A percentile compares a stretch with the other conserved stretches of the same genome.
Evolutionary conservation across 1,139 yeast species (phyloP).

Genomic region (Saccharomyces pastorianus): DNA sequence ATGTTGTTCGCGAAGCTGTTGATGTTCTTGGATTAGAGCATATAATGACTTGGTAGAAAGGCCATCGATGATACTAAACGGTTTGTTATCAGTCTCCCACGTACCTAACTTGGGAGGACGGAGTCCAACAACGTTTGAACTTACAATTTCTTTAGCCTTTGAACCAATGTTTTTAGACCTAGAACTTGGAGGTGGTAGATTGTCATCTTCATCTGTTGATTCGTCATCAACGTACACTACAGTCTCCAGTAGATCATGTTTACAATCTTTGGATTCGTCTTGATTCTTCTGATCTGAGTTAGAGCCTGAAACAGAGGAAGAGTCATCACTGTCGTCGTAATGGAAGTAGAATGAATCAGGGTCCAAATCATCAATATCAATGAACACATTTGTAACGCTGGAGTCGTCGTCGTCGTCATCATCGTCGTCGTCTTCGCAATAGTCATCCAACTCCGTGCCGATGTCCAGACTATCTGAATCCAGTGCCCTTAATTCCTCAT

Average conservation of each 20-base stretch:
- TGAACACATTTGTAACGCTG: conserved; percentile 31
- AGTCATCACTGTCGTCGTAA: conserved; percentile 22
- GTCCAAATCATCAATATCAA: conserved; percentile 34
- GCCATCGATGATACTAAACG: conserved; percentile 92
- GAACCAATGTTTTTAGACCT: conserved; percentile 52
- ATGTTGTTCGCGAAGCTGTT: conserved; percentile 22
- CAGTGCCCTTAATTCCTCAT: conserved; percentile 6
- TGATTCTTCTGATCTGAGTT: conserved; percentile 13
- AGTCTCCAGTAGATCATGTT: conserved; percentile 23
- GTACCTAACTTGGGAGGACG: conserved; percentile 90
- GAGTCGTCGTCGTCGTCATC: conserved; percentile 23
- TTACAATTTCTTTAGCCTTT: conserved; percentile 76
- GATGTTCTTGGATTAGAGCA: conserved; percentile 33
- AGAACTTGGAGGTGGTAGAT: conserved; percentile 59
- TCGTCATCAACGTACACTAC: conserved; percentile 47
- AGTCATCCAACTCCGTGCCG: not conserved
- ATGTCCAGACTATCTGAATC: not conserved
- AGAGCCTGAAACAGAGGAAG: conserved; percentile 20
- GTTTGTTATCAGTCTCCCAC: conserved; percentile 80
- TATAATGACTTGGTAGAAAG: conserved; percentile 72
- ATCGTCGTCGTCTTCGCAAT: conserved; percentile 6
- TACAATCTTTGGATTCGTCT: conserved; percentile 10
- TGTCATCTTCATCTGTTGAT: conserved; percentile 83
- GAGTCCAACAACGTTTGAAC: conserved; percentile 75
- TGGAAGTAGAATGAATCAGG: conserved; percentile 34